Conservation (phyloP, 169 alveolate genomes). For the Miamiensis avidus region DNA sequence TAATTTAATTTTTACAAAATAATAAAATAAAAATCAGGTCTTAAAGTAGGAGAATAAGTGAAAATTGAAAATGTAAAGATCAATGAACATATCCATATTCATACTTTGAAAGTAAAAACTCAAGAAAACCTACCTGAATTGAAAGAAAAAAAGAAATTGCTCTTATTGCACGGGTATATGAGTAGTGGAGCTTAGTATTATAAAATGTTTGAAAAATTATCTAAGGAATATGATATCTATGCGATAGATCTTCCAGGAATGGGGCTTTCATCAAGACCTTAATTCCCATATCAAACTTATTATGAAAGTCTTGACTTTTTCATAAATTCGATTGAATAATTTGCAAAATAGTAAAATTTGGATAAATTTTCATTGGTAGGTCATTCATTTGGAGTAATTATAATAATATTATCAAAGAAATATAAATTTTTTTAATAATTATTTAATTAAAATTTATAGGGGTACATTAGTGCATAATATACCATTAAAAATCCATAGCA, state of each 20-base stretch:
- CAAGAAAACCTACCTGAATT: no score
- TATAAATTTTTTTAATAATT: no score
- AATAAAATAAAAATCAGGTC: no score
- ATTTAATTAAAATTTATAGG: no score
- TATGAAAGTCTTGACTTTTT: slow-evolving; percentile 56
- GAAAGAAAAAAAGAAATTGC: background rate
- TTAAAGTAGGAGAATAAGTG: no score
- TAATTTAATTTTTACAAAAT: no score
- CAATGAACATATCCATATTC: no score
- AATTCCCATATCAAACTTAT: slow-evolving; percentile 33
- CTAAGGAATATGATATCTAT: slow-evolving; percentile 40
- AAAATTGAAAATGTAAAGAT: no score
- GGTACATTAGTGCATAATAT: background rate
- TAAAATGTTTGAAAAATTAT: slow-evolving; percentile 41
- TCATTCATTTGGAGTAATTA: slow-evolving; percentile 30
- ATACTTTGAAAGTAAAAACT: no score
- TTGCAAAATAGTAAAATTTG: slow-evolving; percentile 19
- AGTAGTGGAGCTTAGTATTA: slow-evolving; percentile 52
- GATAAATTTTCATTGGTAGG: slow-evolving; percentile 60
- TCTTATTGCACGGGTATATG: slow-evolving; percentile 66
- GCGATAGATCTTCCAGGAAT: slow-evolving; percentile 64
- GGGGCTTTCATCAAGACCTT: slow-evolving; percentile 58
- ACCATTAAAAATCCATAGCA: background rate
- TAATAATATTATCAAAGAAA: no score
- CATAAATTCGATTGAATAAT: slow-evolving; percentile 50